phyloP scores from a whole-genome alignment of 148 eudicot genomes.

The Cornus kousa region DNA sequence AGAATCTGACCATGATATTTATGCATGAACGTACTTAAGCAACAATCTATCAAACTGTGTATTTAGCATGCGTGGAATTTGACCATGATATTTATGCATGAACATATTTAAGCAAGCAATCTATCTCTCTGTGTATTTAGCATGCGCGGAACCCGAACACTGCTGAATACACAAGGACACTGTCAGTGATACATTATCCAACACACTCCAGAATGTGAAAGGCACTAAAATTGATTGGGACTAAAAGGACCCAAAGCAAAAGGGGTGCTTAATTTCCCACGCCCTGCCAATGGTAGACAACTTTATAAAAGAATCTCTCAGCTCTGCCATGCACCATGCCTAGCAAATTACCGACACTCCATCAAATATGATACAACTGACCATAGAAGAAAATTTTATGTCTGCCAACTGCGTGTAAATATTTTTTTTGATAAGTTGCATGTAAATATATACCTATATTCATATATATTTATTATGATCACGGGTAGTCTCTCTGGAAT shows the following conservation, averaged over 20 bases:
- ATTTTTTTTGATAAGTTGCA: too few species aligned
- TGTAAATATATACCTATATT: too few species aligned
- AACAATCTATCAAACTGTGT: slow-evolving; percentile 6
- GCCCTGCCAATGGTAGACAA: slow-evolving; percentile 2
- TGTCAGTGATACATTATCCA: not conserved
- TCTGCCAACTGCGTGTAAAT: not conserved
- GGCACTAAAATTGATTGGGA: not conserved
- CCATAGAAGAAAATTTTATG: not conserved
- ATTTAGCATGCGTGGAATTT: not conserved
- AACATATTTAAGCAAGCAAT: not conserved
- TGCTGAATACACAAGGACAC: not conserved
- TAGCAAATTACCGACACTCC: slow-evolving; percentile 9
- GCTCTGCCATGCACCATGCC: not conserved
- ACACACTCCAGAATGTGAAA: not conserved
- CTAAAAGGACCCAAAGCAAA: not conserved
- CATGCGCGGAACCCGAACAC: slow-evolving; percentile 2
- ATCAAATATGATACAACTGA: slow-evolving; percentile 8
- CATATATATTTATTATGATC: slow-evolving; percentile 1
- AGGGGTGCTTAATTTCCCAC: not conserved
- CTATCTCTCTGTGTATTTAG: not conserved
- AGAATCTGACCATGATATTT: too few species aligned
- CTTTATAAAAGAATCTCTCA: not conserved
- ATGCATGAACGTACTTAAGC: too few species aligned
- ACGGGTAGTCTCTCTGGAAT: not conserved
- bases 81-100: too few species aligned